Evolutionary conservation across 768 basidiomycete genomes (phyloP).

Genomic region (Termitomyces sp.): DNA sequence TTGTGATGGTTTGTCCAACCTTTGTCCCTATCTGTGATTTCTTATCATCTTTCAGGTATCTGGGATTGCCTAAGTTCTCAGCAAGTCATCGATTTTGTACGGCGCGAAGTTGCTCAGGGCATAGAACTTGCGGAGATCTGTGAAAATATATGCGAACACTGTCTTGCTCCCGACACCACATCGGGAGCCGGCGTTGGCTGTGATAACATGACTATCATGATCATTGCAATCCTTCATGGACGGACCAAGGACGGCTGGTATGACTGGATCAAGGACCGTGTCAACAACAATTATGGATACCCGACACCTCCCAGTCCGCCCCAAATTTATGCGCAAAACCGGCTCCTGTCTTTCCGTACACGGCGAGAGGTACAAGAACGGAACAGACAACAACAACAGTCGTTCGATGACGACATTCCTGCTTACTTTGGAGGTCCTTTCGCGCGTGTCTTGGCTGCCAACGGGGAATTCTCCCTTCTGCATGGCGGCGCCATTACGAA

Average conservation of each 20-base stretch:
- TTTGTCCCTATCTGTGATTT: background rate
- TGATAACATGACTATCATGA: constrained; percentile 97
- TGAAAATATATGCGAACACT: constrained; percentile 87
- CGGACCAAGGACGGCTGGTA: constrained; percentile 92
- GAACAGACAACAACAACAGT: constrained; percentile 13
- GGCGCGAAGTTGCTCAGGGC: constrained; percentile 74
- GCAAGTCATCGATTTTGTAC: constrained; percentile 84
- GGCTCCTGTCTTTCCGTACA: constrained; percentile 58
- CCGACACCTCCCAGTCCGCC: constrained; percentile 71
- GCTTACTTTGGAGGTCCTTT: constrained; percentile 32
- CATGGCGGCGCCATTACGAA: constrained; percentile 47
- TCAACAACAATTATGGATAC: constrained; percentile 70
- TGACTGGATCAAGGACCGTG: constrained; percentile 79
- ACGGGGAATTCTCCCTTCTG: constrained; percentile 58
- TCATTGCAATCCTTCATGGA: constrained; percentile 83
- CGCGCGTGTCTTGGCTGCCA: constrained; percentile 44
- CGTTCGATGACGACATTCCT: constrained; percentile 28
- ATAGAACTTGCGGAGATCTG: constrained; percentile 78
- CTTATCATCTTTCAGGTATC: constrained; percentile 60
- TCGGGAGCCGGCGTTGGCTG: constrained; percentile 92
- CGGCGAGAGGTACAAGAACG: constrained; percentile 50
- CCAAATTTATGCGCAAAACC: constrained; percentile 65
- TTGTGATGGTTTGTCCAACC: constrained; percentile 72
- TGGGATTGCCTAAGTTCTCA: constrained; percentile 98
- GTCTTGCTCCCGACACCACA: constrained; percentile 89